phyloP scores from a whole-genome alignment of 148 eudicot genomes.

The Silene uniflora region DNA sequence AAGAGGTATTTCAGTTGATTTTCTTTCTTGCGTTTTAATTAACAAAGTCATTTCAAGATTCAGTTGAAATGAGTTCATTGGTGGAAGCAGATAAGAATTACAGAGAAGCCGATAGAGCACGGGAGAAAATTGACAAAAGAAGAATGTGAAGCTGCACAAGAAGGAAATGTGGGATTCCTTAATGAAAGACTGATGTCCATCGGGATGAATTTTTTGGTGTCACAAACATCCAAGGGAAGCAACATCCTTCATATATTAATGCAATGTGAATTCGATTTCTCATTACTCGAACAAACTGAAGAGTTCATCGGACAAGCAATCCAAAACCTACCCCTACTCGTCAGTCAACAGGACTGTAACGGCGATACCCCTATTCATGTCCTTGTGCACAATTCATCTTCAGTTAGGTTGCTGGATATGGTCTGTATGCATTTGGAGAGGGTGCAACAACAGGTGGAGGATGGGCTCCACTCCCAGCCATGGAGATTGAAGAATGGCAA shows the following conservation, averaged over 20 bases:
- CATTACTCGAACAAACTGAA: too few relatives aligned
- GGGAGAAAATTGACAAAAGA: neutral
- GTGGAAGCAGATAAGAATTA: neutral
- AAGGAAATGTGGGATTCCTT: neutral
- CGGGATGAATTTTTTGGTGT: neutral
- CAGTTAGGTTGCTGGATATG: neutral
- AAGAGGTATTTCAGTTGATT: neutral
- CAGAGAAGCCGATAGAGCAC: neutral
- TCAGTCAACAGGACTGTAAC: slow-evolving; percentile 3
- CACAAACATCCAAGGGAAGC: neutral
- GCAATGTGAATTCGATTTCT: neutral
- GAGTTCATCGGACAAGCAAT: neutral
- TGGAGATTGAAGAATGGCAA: neutral
- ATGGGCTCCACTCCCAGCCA: neutral
- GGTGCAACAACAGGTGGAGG: neutral
- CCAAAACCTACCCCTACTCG: neutral
- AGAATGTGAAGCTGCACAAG: neutral
- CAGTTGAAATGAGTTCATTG: neutral
- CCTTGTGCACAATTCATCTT: neutral
- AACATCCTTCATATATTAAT: too few relatives aligned
- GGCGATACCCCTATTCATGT: slow-evolving; percentile 1
- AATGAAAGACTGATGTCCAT: neutral
- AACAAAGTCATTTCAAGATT: neutral
- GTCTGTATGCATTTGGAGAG: neutral
- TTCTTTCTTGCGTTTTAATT: neutral